Base-by-base conservation (phyloP, 2,329 filamentous ascomycete genomes). In the Aspergillus unguis region DNA sequence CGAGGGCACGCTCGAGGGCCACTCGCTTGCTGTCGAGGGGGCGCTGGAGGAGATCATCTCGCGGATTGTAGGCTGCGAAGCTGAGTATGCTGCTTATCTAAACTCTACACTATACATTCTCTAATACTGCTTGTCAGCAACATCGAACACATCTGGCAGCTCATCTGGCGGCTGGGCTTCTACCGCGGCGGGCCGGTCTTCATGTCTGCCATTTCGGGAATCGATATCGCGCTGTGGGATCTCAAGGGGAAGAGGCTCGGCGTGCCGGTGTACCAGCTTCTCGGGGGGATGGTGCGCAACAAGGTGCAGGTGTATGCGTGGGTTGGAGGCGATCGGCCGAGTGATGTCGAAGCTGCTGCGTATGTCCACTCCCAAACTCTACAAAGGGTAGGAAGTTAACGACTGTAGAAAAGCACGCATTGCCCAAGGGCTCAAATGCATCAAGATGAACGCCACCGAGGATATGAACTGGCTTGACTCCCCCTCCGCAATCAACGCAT, bases 221-320 rank as follows among this genome's bases (percentile, higher is more conserved):
- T 92, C 48, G 88, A 92, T 63, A 92, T 92, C 66, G 87, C 87
- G 0, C 73, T 91, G 0, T 92, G 87, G 87, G 87, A 92, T 69
- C 73, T 91, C 23, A 90, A 91, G 72, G 82, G 82, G 32, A 8
- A 0, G 29, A 80, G 77, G 55, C 70, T 86, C 2, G 79, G 80
- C 6, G 83, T 90, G 0, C 87, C 88, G 0, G 80, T 92, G 42
- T 85, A 90, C 62, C 81, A 90, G 58, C 76, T 92, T 0, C 77
- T 92, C 0, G 88, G 88, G 3, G 88, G 88, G 4, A 89, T 88
- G 49, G 70, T 92, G 1, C 78, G 88, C 41, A 76, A 85, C 57
- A 85, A 84, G 62, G 71, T 89, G 9, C 83, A 83, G 56, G 87
- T 90, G 0, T 91, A 90, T 63, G 84, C 84, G 9, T 90, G 87